Percentiles rank a stretch among this genome's conserved stretches.
Evolutionary conservation across 352 stramenopile species (phyloP).

Genomic region (Plasmopara muralis): DNA sequence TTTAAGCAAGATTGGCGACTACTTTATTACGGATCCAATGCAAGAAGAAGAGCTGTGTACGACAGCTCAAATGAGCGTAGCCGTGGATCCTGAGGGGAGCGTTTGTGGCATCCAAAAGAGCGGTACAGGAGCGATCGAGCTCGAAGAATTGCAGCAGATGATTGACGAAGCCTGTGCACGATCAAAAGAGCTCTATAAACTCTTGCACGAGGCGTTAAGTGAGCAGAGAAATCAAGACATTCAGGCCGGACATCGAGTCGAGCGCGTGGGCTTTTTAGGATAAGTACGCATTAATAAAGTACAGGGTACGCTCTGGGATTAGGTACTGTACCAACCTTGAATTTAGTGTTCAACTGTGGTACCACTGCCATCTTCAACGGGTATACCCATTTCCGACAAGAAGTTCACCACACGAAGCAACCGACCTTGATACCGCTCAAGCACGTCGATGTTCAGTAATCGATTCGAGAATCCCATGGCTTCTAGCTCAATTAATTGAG

Average conservation of each 20-base stretch:
- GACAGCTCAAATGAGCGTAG: constrained; percentile 64
- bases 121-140: constrained; percentile 53
- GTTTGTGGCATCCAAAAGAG: constrained; percentile 78
- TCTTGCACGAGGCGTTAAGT: constrained; percentile 40
- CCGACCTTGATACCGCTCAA: constrained; percentile 77
- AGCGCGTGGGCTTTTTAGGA: constrained; percentile 64
- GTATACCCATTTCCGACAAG: constrained; percentile 51
- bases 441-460: constrained; percentile 53
- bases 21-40: constrained; percentile 59
- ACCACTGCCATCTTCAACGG: constrained; percentile 14
- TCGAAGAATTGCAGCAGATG: constrained; percentile 77
- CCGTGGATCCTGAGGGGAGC: constrained; percentile 46
- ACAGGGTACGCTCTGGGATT: background rate
- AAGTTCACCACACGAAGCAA: constrained; percentile 80
- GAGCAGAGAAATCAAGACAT: constrained; percentile 47
- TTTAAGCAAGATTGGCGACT: constrained; percentile 63
- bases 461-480: constrained; percentile 69
- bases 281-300: constrained; percentile 16
- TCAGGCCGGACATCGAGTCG: constrained; percentile 35
- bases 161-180: constrained; percentile 61
- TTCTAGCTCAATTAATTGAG: constrained; percentile 55
- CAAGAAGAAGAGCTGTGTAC: constrained; percentile 77
- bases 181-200: constrained; percentile 58
- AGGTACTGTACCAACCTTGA: background rate
- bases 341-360: constrained; percentile 39